Conservation (phyloP, 441 rosid species). For the Sinapis alba region DNA sequence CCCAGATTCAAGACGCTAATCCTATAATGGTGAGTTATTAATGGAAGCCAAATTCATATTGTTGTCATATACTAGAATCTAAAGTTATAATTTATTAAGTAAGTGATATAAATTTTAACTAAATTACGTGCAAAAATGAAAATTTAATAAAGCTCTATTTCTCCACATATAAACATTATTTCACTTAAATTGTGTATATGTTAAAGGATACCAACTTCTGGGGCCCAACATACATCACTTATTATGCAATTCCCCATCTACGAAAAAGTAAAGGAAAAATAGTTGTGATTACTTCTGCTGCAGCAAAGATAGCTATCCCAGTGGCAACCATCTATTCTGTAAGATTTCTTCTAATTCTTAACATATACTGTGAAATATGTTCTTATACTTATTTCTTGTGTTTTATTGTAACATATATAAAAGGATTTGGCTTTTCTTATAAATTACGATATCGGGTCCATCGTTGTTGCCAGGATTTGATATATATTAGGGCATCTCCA, state of each 20-base stretch:
- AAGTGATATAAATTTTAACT: too few species aligned
- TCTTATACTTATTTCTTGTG: not conserved
- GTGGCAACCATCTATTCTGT: conserved; percentile 27
- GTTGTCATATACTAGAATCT: not conserved
- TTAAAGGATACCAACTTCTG: conserved; percentile 49
- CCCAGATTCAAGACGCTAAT: not conserved
- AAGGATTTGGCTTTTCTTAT: not conserved
- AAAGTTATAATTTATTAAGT: not conserved
- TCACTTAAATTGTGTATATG: not conserved
- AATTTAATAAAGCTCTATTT: not conserved
- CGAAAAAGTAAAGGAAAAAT: conserved; percentile 51
- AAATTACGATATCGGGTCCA: not conserved
- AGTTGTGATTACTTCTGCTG: conserved; percentile 37
- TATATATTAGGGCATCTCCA: not conserved
- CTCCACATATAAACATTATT: not conserved
- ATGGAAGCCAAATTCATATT: not conserved
- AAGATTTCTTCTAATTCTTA: not conserved
- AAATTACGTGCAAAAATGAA: not conserved
- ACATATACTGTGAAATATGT: not conserved
- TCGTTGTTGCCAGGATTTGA: not conserved
- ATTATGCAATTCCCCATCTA: conserved; percentile 49
- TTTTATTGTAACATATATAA: not conserved
- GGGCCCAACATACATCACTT: conserved; percentile 45
- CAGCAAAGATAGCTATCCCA: conserved; percentile 35
- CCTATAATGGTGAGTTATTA: not conserved